These are phyloP conservation scores for Amanita pseudoporphyria DNA, from an alignment of 768 basidiomycete species.

Conservation along the genomic window DNA sequence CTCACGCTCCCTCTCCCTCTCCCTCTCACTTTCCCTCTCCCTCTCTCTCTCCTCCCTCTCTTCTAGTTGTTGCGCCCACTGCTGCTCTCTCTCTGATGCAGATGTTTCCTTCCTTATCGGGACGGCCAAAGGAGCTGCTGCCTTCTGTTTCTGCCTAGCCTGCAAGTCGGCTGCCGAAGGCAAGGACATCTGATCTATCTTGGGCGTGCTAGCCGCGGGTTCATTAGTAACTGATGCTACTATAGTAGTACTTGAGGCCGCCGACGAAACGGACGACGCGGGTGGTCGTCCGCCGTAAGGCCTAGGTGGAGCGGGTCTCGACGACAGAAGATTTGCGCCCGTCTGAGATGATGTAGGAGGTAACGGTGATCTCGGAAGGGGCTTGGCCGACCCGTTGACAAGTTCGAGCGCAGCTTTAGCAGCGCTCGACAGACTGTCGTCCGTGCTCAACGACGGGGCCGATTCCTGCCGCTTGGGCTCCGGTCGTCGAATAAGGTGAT, in stretches of 20 bases:
- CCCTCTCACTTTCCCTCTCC: slow-evolving; percentile 9
- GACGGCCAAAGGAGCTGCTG: slow-evolving; percentile 24
- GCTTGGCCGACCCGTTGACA: slow-evolving; percentile 2
- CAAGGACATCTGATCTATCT: slow-evolving; percentile 34
- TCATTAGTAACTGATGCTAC: slow-evolving; percentile 6
- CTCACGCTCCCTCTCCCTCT: slow-evolving; percentile 12
- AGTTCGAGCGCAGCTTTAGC: slow-evolving; percentile 5
- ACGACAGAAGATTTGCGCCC: slow-evolving; percentile 20
- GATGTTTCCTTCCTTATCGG: slow-evolving; percentile 44
- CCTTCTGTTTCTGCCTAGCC: slow-evolving; percentile 51
- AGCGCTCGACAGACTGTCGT: slow-evolving; percentile 4
- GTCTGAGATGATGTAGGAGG: slow-evolving; percentile 9
- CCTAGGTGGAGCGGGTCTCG: slow-evolving; percentile 60
- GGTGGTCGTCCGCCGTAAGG: slow-evolving; percentile 37
- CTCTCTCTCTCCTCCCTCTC: slow-evolving; percentile 12
- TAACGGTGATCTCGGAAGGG: slow-evolving; percentile 4
- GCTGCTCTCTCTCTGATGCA: slow-evolving; percentile 15
- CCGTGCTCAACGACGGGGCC: background rate
- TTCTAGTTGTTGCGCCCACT: slow-evolving; percentile 20
- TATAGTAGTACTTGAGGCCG: slow-evolving; percentile 22
- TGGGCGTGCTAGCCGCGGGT: slow-evolving; percentile 13
- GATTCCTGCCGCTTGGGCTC: slow-evolving; percentile 10
- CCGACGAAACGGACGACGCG: slow-evolving; percentile 28
- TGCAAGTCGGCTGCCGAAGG: slow-evolving; percentile 60
- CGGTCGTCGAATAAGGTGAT: slow-evolving; percentile 4